Base-by-base conservation (phyloP, 1,139 yeast species). In the Debaryomyces sp. region DNA sequence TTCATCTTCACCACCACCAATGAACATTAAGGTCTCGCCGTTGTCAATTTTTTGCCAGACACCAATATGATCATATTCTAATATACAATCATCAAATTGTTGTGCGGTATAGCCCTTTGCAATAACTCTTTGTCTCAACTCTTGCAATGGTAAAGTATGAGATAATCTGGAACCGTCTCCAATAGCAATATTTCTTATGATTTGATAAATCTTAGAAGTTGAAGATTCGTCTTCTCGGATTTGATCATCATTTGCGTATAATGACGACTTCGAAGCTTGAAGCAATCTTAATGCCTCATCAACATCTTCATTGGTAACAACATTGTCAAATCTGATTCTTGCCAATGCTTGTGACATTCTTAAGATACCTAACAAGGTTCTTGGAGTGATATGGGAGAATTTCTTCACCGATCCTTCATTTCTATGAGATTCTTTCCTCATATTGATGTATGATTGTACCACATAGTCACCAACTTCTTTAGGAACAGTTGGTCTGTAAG, bases 281-380 rank as follows among this genome's bases (percentile, higher is more conserved):
- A 87, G 77, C 57, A 95, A 78, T 61, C 99, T 81, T 60, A 95
- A 75, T 0, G 99, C 97, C 71, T 95, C 99, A 62, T 95, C 98
- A 34, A 95, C 97, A 68, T 95, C 99, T 52, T 81, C 89, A 45
- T 77, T 71, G 24, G 77, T 78, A 7, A 95, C 99, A 13, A 66
- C 71, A 53, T 86, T 78, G 50, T 86, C 85, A 65, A 94, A 89
- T 61, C 98, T 80, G 53, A 95, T 77, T 61, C 97, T 82, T 0
- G 99, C 98, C 54, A 89, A 78, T 0, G 98, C 99, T 70, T 94
- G 98, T 1, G 99, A 82, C 79, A 95, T 78, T 72, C 99, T 86
- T 59, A 95, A 74, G 47, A 95, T 86, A 57, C 96, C 99, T 54
- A 95, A 77, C 54, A 95, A 77, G 1, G 98, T 91, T 76, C 99